Conservation (phyloP, 2,329 filamentous ascomycete genomes). For the Byssoonygena ceratinophila region DNA sequence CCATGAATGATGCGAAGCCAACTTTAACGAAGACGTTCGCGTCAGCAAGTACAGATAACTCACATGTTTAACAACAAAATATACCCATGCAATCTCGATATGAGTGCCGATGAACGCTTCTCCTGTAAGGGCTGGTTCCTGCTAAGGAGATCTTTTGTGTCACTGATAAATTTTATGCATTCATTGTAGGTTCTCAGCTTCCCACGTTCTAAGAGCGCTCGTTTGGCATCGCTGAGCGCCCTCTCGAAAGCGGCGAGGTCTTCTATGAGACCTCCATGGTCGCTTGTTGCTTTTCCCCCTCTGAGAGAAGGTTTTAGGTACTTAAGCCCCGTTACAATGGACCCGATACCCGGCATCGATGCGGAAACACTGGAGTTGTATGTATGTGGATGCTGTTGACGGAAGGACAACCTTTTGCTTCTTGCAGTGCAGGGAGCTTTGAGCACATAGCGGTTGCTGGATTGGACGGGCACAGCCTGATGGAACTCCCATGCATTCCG, state of each 20-base stretch:
- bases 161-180: neutral
- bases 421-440: neutral
- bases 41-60: neutral
- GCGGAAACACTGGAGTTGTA: neutral
- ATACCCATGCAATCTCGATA: neutral
- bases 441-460: too few species aligned
- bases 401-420: neutral
- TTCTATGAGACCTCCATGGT: neutral
- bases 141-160: conserved; percentile 1
- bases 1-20: neutral
- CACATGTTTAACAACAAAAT: conserved; percentile 3
- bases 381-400: neutral
- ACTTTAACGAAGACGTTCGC: neutral
- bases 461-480: neutral
- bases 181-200: conserved; percentile 1
- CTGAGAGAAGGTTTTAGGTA: neutral
- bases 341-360: neutral
- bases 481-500: neutral
- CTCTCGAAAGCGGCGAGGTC: conserved; percentile 1
- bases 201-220: neutral
- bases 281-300: neutral
- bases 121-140: neutral
- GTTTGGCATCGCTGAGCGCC: neutral
- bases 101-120: neutral
- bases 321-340: neutral